A percentile compares a stretch with the other conserved stretches of the same genome.
phyloP scores from a whole-genome alignment of 805 yeast species.

The Zygosaccharomyces lentus region DNA sequence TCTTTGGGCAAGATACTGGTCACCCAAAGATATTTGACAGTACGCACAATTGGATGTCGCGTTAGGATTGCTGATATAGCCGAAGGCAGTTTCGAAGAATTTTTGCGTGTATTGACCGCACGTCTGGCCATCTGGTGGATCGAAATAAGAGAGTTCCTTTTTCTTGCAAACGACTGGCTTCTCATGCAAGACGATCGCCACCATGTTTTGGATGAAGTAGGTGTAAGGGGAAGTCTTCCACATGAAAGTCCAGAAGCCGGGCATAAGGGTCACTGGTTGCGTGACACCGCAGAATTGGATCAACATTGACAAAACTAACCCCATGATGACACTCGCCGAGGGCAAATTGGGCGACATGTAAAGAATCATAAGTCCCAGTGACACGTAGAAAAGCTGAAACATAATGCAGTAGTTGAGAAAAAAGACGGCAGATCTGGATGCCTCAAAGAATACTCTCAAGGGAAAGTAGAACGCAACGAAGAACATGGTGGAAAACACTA shows the following conservation, averaged over 20 bases:
- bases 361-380: conserved; percentile 49
- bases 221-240: conserved; percentile 70
- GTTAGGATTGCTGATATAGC: conserved; percentile 53
- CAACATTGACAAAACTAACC: conserved; percentile 53
- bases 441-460: conserved; percentile 38
- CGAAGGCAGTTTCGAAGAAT: conserved; percentile 43
- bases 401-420: conserved; percentile 41
- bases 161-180: conserved; percentile 47
- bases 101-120: conserved; percentile 52
- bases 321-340: conserved; percentile 57
- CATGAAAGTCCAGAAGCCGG: conserved; percentile 84
- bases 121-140: conserved; percentile 58
- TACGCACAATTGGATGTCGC: conserved; percentile 48
- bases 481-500: conserved; percentile 46
- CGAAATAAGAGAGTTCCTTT: conserved; percentile 46
- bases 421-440: conserved; percentile 46
- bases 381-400: conserved; percentile 44
- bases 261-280: conserved; percentile 54
- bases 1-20: conserved; percentile 43
- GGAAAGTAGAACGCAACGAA: conserved; percentile 54
- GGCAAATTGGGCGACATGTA: conserved; percentile 63
- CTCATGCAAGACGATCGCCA: conserved; percentile 46
- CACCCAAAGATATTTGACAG: conserved; percentile 46
- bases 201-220: conserved; percentile 58
- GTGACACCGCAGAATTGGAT: conserved; percentile 68